Evolutionary conservation across 2,329 filamentous ascomycete species (phyloP).

Genomic region (Knufia fluminis): DNA sequence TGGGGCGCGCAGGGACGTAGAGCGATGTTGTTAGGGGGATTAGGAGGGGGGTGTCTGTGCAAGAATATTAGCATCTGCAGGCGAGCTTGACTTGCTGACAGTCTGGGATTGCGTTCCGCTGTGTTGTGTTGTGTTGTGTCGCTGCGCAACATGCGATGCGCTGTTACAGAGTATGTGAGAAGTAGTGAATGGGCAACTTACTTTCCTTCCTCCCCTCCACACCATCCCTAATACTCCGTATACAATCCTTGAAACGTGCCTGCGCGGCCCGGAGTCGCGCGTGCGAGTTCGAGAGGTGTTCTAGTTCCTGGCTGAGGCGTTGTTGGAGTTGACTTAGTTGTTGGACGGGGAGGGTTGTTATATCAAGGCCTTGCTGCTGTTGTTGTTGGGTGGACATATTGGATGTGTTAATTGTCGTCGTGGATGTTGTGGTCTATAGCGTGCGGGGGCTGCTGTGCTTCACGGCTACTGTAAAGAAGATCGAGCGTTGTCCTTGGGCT

Average conservation of each 20-base stretch:
- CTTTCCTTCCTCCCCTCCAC: slow-evolving; percentile 28
- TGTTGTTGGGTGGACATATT: not conserved
- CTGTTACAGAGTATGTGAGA: not conserved
- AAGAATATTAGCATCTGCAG: not conserved
- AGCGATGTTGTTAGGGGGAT: slow-evolving; percentile 93
- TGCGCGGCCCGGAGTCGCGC: slow-evolving; percentile 83
- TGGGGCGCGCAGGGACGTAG: slow-evolving; percentile 78
- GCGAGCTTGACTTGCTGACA: not conserved
- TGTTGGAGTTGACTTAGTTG: slow-evolving; percentile 90
- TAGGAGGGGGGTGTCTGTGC: slow-evolving; percentile 48
- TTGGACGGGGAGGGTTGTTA: slow-evolving; percentile 69
- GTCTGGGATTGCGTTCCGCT: not conserved
- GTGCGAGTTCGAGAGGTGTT: slow-evolving; percentile 86
- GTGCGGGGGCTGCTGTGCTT: not conserved
- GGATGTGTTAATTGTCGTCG: not conserved
- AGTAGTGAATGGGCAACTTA: slow-evolving; percentile 2
- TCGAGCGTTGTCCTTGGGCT: too few species aligned
- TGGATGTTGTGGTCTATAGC: not conserved
- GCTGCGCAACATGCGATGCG: too few species aligned
- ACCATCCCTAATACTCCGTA: slow-evolving; percentile 61
- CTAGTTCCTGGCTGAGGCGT: slow-evolving; percentile 90
- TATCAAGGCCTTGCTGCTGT: slow-evolving; percentile 41
- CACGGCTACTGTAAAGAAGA: too few species aligned
- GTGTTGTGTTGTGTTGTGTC: too few species aligned
- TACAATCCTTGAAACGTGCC: slow-evolving; percentile 82